These are phyloP conservation scores for Baeospora myosura DNA, from an alignment of 1,284 basidiomycete species.

Conservation along the genomic window DNA sequence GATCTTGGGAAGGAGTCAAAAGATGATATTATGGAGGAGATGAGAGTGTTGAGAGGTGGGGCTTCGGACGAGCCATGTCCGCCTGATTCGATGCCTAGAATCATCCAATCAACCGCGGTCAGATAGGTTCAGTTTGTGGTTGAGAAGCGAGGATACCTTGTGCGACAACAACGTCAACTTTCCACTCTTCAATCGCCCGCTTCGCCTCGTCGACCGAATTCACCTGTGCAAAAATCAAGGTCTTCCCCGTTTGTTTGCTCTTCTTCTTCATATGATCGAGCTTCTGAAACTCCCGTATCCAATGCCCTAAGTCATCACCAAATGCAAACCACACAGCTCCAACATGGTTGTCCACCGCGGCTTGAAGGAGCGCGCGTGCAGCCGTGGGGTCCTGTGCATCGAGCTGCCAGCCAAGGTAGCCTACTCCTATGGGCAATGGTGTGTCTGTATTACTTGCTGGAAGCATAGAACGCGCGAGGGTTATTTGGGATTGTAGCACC, in stretches of 20 bases:
- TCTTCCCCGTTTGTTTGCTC: no score
- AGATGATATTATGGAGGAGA: no score
- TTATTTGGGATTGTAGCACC: no score
- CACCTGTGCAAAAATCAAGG: conserved; percentile 27
- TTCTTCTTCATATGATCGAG: no score
- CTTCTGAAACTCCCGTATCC: conserved; percentile 23
- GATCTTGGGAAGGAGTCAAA: no score
- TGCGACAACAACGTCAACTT: conserved; percentile 29
- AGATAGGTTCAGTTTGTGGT: no score
- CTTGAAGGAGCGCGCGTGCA: conserved; percentile 23
- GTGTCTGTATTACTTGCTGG: no score
- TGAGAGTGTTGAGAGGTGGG: conserved; percentile 42
- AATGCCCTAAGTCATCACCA: conserved; percentile 23
- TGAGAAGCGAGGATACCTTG: conserved; percentile 22
- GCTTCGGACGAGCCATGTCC: conserved; percentile 49
- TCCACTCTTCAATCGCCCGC: conserved; percentile 23
- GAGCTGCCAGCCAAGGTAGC: conserved; percentile 26
- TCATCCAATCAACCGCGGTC: background rate
- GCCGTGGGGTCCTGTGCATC: conserved; percentile 22
- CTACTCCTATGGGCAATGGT: conserved; percentile 23
- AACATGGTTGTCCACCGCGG: conserved; percentile 21
- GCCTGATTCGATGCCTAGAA: conserved; percentile 51
- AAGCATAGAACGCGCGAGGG: no score
- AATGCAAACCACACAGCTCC: conserved; percentile 26
- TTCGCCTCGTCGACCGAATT: conserved; percentile 27